phyloP scores from a whole-genome alignment of 2,329 filamentous ascomycete species.

The Fusarium tricinctum region DNA sequence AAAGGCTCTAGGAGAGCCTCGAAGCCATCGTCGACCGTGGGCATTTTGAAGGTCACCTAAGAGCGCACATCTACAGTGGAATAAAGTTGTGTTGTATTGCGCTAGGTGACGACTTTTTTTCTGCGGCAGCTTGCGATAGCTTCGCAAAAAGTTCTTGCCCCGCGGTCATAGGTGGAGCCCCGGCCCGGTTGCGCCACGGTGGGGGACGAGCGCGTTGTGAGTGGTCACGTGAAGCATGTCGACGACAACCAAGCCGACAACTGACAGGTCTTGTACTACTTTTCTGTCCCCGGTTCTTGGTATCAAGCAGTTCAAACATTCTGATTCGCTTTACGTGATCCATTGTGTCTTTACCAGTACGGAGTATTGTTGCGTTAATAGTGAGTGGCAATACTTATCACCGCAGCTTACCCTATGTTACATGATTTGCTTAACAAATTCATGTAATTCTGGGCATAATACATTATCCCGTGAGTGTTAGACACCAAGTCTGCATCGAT shows the following conservation, averaged over 20 bases:
- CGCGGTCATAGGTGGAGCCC: conserved; percentile 49
- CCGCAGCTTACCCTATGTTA: not conserved
- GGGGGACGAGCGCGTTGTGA: conserved; percentile 48
- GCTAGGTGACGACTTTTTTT: conserved; percentile 43
- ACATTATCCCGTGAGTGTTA: too few relatives aligned
- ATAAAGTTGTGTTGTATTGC: conserved; percentile 26
- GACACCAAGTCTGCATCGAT: too few relatives aligned
- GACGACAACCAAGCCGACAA: not conserved
- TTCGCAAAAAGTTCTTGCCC: conserved; percentile 54
- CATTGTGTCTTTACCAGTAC: too few relatives aligned
- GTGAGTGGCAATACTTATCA: not conserved
- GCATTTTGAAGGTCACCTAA: conserved; percentile 61
- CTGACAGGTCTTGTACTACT: not conserved
- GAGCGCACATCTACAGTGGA: conserved; percentile 50
- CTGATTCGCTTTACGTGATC: not conserved
- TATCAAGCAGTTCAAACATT: not conserved
- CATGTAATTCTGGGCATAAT: not conserved
- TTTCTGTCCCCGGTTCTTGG: not conserved
- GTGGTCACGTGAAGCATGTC: conserved; percentile 38
- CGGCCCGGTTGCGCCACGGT: conserved; percentile 47
- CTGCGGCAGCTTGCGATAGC: conserved; percentile 46
- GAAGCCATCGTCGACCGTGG: conserved; percentile 72
- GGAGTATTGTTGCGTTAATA: not conserved
- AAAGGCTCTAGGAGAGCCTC: conserved; percentile 76
- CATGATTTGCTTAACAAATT: not conserved